A percentile compares a stretch with the other conserved stretches of the same genome.
phyloP scores from a whole-genome alignment of 148 eudicot species.

The Rhododendron mucronatum region DNA sequence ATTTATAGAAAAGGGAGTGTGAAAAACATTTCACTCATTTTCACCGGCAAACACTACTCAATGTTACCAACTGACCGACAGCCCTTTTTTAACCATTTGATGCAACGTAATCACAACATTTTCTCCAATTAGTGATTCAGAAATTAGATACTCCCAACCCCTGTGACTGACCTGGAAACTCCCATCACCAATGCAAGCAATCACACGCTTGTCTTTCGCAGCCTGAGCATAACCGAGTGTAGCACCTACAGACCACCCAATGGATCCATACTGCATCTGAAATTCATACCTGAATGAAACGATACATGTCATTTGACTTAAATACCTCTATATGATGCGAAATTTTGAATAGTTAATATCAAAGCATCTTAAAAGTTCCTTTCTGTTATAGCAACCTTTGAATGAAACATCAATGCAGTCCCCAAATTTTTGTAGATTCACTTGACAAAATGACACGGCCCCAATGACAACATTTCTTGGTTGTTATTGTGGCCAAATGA shows the following conservation, averaged over 20 bases:
- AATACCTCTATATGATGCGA: not conserved
- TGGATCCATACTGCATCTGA: conserved; percentile 86
- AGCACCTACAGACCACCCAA: conserved; percentile 86
- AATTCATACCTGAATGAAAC: conserved; percentile 53
- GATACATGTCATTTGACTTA: not conserved
- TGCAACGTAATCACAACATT: not conserved
- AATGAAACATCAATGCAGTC: not conserved
- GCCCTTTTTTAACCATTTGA: not conserved
- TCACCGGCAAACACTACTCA: not conserved
- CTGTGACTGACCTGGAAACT: conserved; percentile 63
- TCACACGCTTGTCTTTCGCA: conserved; percentile 61
- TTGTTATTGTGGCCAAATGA: not conserved
- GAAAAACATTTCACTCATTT: not conserved
- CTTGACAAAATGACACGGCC: not conserved
- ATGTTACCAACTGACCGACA: not conserved
- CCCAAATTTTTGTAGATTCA: not conserved
- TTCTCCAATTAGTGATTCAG: not conserved
- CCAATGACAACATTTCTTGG: not conserved
- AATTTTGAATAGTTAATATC: not conserved
- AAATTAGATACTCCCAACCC: not conserved
- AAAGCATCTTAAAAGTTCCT: not conserved
- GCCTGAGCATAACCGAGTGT: conserved; percentile 86
- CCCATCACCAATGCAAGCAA: conserved; percentile 81
- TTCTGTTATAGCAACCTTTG: not conserved
- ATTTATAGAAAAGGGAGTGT: not conserved